Base-by-base conservation (phyloP, 83 land plant species). In the Larix sibirica region DNA sequence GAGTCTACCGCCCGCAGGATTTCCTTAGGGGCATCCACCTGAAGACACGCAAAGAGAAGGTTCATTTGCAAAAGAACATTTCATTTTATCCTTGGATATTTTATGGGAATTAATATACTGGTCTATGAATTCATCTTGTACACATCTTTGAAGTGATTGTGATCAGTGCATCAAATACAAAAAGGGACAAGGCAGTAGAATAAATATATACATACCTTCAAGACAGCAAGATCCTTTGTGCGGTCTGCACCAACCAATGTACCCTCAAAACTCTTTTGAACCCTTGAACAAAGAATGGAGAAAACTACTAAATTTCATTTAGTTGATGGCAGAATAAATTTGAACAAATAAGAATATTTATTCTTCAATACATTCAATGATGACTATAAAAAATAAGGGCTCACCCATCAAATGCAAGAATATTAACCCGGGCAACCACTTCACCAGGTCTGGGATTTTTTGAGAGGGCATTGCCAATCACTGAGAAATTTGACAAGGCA, bases 211-310 rank as follows among this genome's bases (percentile, higher is more conserved):
- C 64, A 23, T 79, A 96, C 99, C 92, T 97, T 91, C 66, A 97
- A 85, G 31, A 97, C 96, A 87, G 98, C 99, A 75, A 97, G 93
- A 83, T 97, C 99, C 81, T 97, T 97, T 9, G 95, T 80, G 62
- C 91, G 97, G 83, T 97, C 96, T 77, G 99, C 99, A 40, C 99
- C 99, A 62, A 97, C 83, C 81, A 97, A 74, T 44, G 67, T 95
- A 69, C 98, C 98, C 85, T 95, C 96, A 86, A 93, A 97, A 80
- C 83, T 95, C 90, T 94, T 95, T 88, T 95, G 98, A 36, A 88
- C 86, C 87, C 99, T 96, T 83, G 47, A 58, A 80, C 66, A 87
- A 79, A 62, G 31, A 61, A 83, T 28, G 56, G 44, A 36, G 12
- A 50, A 75, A 75, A 50, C 60, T 75, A 36, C 2, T 47, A 4